Base-by-base conservation (phyloP, 1,139 yeast species). In the Sugiyamaella neomexicana region DNA sequence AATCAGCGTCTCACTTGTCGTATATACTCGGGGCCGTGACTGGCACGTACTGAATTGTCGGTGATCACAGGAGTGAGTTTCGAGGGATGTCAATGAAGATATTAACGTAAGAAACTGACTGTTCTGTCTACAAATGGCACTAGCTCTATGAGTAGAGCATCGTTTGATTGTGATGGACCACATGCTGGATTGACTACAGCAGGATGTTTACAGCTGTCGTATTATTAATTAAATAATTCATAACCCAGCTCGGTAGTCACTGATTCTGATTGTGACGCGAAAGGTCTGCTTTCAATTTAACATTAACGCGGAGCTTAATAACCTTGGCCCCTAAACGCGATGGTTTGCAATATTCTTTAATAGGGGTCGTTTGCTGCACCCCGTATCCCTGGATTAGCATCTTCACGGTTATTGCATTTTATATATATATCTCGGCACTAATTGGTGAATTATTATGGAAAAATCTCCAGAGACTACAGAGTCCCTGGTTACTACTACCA, bases 221-320 rank as follows among this genome's bases (percentile, higher is more conserved):
- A 20, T 20, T 20, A 20, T 20, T 20, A 20, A 20, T n/a, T 20
- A 20, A 20, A 20, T 5, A 20, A 20, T 20, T 20, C 25, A 20
- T 20, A 20, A 20, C 25, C 25, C 3, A 20, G 5, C n/a, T n/a
- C n/a, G n/a, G 5, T 20, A 5, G 25, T 5, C 25, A 3, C 36
- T 31, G 13, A 4, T 8, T 31, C 36, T 31, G 13, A 10, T 8
- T 31, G 17, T 5, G 17, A 36, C 39, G 39, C 39, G 39, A 36
- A 36, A n/a, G n/a, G 25, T 20, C 3, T 20, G 25, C 25, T 20
- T 20, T 3, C 5, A 20, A 13, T 7, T 36, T 12, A 38, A 15
- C 7, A 38, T 9, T 38, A 17, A 38, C 41, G 41, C 41, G 41
- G 41, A 38, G 25, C 25, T 38, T 38, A 38, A 38, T 38, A 38